phyloP scores from a whole-genome alignment of 164 flowering plant genomes.

The Saururus chinensis region DNA sequence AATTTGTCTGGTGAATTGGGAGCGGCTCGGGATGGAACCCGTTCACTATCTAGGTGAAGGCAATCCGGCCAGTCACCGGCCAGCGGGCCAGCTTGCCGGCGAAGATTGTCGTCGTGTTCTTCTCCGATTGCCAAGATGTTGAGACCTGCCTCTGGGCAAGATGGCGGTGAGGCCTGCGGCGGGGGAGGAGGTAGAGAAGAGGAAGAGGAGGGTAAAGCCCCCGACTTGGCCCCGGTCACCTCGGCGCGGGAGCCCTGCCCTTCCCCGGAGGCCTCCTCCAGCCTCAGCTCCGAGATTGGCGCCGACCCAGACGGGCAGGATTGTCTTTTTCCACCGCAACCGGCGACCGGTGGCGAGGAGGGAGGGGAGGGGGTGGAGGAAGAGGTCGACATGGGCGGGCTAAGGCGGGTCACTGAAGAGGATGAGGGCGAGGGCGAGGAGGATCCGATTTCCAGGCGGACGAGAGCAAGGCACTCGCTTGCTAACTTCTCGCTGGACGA shows the following conservation, averaged over 20 bases:
- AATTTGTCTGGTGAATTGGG: too few relatives aligned
- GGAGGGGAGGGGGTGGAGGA: constrained; percentile 1
- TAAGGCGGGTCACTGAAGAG: constrained; percentile 7
- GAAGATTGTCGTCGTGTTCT: too few relatives aligned
- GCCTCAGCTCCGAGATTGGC: constrained; percentile 80
- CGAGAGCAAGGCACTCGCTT: constrained; percentile 90
- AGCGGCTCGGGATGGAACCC: too few relatives aligned
- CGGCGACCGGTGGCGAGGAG: not conserved
- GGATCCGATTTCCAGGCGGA: constrained; percentile 87
- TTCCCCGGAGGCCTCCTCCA: constrained; percentile 82
- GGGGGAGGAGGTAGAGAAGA: too few relatives aligned
- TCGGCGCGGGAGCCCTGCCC: not conserved
- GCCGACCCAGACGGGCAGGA: constrained; percentile 29
- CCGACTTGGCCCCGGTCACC: too few relatives aligned
- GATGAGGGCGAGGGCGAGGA: constrained; percentile 20
- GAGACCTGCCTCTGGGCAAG: too few relatives aligned
- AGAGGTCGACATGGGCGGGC: not conserved
- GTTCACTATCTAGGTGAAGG: too few relatives aligned
- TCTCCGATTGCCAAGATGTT: too few relatives aligned
- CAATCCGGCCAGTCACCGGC: too few relatives aligned
- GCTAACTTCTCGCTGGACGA: constrained; percentile 89
- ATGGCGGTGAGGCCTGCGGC: too few relatives aligned
- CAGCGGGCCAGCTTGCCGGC: too few relatives aligned
- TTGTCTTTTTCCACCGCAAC: not conserved
- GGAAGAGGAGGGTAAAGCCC: too few relatives aligned